Conservation (phyloP, 2,329 filamentous ascomycete genomes). For the Fusarium coffeatum region DNA sequence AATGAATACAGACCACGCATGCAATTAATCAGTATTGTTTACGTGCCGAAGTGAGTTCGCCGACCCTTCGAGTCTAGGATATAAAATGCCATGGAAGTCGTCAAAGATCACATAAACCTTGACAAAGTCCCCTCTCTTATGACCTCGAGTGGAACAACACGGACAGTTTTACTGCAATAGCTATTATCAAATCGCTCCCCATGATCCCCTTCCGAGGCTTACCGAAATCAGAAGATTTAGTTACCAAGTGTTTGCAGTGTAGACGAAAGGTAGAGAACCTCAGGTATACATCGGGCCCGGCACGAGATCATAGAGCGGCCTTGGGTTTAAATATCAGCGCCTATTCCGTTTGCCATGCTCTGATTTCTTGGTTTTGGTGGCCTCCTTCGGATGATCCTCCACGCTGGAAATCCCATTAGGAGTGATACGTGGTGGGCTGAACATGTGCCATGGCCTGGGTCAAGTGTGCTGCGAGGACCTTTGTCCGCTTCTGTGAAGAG, state of each 20-base stretch:
- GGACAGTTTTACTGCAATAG: neutral
- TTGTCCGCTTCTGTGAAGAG: neutral
- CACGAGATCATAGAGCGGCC: neutral
- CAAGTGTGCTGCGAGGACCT: neutral
- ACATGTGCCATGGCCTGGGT: neutral
- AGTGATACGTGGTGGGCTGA: neutral
- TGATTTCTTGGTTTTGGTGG: fast-evolving
- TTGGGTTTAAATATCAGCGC: neutral
- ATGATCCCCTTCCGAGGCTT: too few species aligned
- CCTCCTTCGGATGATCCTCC: neutral
- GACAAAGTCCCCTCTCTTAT: neutral
- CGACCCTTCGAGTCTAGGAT: neutral
- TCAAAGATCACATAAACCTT: neutral
- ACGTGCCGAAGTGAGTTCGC: neutral
- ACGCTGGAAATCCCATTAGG: neutral
- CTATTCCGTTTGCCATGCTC: neutral
- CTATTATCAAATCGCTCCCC: neutral
- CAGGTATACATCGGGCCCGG: neutral
- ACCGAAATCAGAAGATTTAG: too few species aligned
- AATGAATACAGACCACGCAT: neutral
- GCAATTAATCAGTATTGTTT: fast-evolving
- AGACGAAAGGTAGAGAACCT: neutral
- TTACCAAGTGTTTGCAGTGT: neutral
- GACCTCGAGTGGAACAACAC: neutral
- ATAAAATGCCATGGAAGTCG: neutral